These are phyloP conservation scores for Astragalus membranaceus DNA, from an alignment of 306 rosid species.

Conservation along the genomic window DNA sequence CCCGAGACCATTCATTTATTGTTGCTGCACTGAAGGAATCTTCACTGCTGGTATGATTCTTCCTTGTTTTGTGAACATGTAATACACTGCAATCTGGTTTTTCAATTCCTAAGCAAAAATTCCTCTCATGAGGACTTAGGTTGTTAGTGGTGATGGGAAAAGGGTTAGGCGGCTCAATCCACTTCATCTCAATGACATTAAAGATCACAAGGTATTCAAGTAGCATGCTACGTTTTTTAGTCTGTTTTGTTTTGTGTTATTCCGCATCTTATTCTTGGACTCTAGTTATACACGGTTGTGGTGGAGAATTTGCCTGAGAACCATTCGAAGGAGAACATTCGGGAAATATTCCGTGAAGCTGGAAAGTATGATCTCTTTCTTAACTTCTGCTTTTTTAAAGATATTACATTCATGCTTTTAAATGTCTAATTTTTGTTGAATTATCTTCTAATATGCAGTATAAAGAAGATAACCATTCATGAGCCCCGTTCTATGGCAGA, in stretches of 20 bases:
- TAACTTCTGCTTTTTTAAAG: neutral
- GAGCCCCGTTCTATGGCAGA: slow-evolving; percentile 51
- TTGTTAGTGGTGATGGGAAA: slow-evolving; percentile 75
- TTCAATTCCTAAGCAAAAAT: slow-evolving; percentile 14
- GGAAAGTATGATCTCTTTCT: slow-evolving; percentile 60
- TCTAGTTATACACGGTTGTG: slow-evolving; percentile 85
- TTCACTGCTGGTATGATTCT: slow-evolving; percentile 58
- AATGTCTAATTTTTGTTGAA: slow-evolving; percentile 1
- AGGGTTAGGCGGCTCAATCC: slow-evolving; percentile 81
- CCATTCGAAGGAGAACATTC: slow-evolving; percentile 74
- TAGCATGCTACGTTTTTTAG: slow-evolving; percentile 5
- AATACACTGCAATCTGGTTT: slow-evolving; percentile 16
- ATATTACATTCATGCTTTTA: slow-evolving; percentile 3
- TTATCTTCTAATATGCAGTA: slow-evolving; percentile 40
- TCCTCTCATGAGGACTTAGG: slow-evolving; percentile 35
- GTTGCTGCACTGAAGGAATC: slow-evolving; percentile 75
- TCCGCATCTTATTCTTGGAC: slow-evolving; percentile 38
- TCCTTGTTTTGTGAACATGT: slow-evolving; percentile 5
- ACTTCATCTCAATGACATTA: slow-evolving; percentile 37
- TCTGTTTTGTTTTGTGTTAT: neutral
- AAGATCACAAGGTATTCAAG: slow-evolving; percentile 68
- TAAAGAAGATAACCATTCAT: slow-evolving; percentile 52
- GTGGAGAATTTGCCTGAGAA: slow-evolving; percentile 89
- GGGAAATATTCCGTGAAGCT: slow-evolving; percentile 62
- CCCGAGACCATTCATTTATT: slow-evolving; percentile 43